Percentiles rank a stretch among this genome's conserved stretches.
phyloP scores from a whole-genome alignment of 2,329 filamentous ascomycete species.

The Fusarium metavorans region DNA sequence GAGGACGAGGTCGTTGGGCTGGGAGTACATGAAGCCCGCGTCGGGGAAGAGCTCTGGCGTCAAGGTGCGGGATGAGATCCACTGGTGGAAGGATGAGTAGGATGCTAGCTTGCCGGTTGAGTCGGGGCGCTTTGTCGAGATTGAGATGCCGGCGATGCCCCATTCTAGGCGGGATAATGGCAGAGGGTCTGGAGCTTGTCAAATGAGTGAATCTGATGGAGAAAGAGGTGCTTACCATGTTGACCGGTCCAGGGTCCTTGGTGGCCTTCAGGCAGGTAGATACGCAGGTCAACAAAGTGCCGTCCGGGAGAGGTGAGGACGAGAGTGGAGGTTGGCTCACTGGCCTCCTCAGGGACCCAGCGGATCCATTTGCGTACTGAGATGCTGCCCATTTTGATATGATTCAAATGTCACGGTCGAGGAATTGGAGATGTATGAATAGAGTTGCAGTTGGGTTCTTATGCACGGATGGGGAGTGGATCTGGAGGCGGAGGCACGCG shows the following conservation, averaged over 20 bases:
- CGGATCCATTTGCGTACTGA: slow-evolving; percentile 70
- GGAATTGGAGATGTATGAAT: background rate
- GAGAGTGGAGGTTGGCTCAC: slow-evolving; percentile 72
- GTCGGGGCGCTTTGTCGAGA: slow-evolving; percentile 47
- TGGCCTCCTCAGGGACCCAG: slow-evolving; percentile 64
- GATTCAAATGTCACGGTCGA: background rate
- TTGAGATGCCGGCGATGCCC: slow-evolving; percentile 72
- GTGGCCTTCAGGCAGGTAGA: slow-evolving; percentile 53
- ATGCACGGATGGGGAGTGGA: background rate
- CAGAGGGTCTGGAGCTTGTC: slow-evolving; percentile 30
- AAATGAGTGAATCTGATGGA: background rate
- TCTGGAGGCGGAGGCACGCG: background rate
- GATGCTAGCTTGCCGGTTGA: slow-evolving; percentile 42
- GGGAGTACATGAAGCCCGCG: slow-evolving; percentile 67
- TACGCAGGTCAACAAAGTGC: slow-evolving; percentile 72
- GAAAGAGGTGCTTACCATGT: slow-evolving; percentile 19
- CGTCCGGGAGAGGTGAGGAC: slow-evolving; percentile 71
- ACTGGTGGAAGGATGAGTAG: slow-evolving; percentile 66
- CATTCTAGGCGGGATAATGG: slow-evolving; percentile 65
- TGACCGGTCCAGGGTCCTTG: slow-evolving; percentile 30
- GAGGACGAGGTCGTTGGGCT: slow-evolving; percentile 56
- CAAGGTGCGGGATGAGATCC: slow-evolving; percentile 66
- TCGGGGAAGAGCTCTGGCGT: slow-evolving; percentile 59
- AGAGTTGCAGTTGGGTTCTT: background rate
- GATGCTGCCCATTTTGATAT: slow-evolving; percentile 58